Evolutionary conservation across 1,284 basidiomycete species (phyloP), one percentile per base, ranked within the genome.

Genomic region (Termitomyces sp.): DNA sequence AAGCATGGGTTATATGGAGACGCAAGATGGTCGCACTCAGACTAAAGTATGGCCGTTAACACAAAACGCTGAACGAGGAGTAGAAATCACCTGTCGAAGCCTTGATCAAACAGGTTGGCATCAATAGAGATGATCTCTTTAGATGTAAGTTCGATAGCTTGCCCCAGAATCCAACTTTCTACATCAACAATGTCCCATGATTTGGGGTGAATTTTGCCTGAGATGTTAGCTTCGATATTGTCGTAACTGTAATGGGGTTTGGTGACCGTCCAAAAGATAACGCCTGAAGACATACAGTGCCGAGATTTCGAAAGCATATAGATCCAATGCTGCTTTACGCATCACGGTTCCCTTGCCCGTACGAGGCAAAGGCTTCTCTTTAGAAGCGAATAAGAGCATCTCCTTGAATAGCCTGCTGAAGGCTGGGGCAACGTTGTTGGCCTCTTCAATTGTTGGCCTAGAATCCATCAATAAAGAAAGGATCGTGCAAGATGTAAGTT

Each of bases 361-460:
- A 4, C 68, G 60, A 10, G 68, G 65, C 11, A 75, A 60, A 3
- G 71, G 72, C 44, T 71, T 74, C 2, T 63, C 62, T 2, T 54
- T 49, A 1, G 57, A 58, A 0, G 66, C 55, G 19, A 74, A 53
- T 3, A 73, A 45, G 16, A 74, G 68, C 68, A 73, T 70, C 48
- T 73, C 73, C 49, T 73, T 72, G 58, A 68, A 73, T 19, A 77
- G 68, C 30, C 70, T 59, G 46, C 71, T 72, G 57, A 71, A 73
- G 0, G 66, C 63, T 5, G 73, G 74, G 2, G 66, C 68, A 19
- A 55, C 56, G 38, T 58, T 61, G 53, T 77, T 77, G 1, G 73
- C 75, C 44, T 72, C 68, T 40, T 74, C 70, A 11, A 78, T 64
- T 1, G 62, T 59, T 1, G 54, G 51, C 59, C 57, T 60, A 26